These are phyloP conservation scores for Phyllosticta ampelicida DNA, from an alignment of 2,329 filamentous ascomycete genomes.

Conservation along the genomic window DNA sequence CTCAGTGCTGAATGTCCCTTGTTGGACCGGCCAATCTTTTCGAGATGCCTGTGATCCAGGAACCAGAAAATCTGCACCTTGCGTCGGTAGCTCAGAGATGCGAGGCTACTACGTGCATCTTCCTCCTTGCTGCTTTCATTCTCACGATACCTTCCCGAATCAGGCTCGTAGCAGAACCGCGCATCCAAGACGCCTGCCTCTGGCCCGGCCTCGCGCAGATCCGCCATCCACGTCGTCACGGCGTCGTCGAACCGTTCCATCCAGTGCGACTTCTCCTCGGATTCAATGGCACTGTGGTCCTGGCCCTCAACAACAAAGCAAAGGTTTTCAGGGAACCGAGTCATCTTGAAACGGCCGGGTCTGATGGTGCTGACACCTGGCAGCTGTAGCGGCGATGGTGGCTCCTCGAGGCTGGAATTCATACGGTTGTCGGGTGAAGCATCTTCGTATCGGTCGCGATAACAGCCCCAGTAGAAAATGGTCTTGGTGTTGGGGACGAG, in stretches of 20 bases:
- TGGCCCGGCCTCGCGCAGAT: neutral
- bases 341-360: neutral
- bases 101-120: neutral
- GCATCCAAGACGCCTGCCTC: neutral
- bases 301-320: constrained; percentile 1
- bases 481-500: neutral
- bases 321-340: neutral
- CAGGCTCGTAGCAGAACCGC: neutral
- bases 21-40: neutral
- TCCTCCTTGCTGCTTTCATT: neutral
- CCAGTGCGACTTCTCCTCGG: neutral
- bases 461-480: neutral
- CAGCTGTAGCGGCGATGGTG: neutral
- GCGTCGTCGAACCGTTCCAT: neutral
- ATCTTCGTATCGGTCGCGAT: neutral
- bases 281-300: neutral
- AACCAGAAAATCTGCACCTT: neutral
- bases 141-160: neutral
- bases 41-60: neutral
- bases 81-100: neutral
- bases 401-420: neutral
- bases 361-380: neutral
- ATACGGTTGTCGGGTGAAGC: neutral
- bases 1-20: neutral
- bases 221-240: neutral